These are phyloP conservation scores for Abortiporus biennis DNA, from an alignment of 1,284 basidiomycete genomes.

Conservation along the genomic window DNA sequence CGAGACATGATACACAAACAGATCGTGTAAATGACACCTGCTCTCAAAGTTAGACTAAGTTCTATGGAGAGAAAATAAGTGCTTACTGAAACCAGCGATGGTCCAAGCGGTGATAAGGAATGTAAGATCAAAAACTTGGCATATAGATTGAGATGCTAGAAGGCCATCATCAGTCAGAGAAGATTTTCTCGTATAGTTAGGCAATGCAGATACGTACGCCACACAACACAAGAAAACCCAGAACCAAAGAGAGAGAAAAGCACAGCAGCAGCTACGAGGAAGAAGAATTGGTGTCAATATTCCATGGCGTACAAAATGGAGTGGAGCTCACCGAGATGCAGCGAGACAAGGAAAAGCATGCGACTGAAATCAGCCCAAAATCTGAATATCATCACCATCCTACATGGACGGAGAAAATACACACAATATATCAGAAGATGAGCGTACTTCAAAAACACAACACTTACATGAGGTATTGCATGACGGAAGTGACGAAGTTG, in stretches of 20 bases:
- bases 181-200: too few species aligned
- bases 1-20: constrained; percentile 25
- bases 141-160: constrained; percentile 27
- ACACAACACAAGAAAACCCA: constrained; percentile 33
- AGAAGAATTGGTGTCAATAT: constrained; percentile 2
- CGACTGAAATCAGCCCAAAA: constrained; percentile 38
- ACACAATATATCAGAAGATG: too few species aligned
- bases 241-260: constrained; percentile 29
- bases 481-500: constrained; percentile 32
- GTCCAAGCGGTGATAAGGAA: constrained; percentile 33
- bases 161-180: neutral
- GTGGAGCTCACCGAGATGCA: constrained; percentile 30
- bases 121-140: constrained; percentile 26
- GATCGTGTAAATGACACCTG: constrained; percentile 27
- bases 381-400: constrained; percentile 40
- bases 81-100: constrained; percentile 29
- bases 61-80: neutral
- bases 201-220: too few species aligned
- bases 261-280: constrained; percentile 18
- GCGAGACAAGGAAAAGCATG: constrained; percentile 28
- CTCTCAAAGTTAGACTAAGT: neutral
- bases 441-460: neutral
- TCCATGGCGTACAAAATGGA: constrained; percentile 1
- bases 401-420: constrained; percentile 16
- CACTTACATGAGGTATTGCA: constrained; percentile 43